phyloP scores from a whole-genome alignment of 768 basidiomycete genomes.

The Russula emetica region DNA sequence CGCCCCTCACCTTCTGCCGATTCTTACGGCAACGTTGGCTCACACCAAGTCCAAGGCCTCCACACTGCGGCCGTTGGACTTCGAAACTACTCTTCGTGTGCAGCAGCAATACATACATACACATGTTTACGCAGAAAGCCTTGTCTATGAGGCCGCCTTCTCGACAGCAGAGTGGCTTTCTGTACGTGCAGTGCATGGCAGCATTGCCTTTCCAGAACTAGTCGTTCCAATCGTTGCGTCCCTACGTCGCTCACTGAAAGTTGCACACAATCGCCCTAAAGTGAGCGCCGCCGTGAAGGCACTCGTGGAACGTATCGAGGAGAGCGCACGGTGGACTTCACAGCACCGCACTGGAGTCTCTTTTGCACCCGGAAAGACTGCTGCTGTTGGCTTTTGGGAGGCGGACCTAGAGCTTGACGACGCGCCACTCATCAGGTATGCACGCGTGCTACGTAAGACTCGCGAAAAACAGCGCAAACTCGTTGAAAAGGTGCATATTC shows the following conservation, averaged over 20 bases:
- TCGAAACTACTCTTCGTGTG: conserved; percentile 80
- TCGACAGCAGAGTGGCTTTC: conserved; percentile 80
- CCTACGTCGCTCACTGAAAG: conserved; percentile 72
- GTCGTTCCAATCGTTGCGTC: conserved; percentile 70
- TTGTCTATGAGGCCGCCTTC: conserved; percentile 78
- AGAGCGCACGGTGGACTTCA: conserved; percentile 76
- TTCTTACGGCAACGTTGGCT: conserved; percentile 70
- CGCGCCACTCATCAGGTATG: conserved; percentile 76
- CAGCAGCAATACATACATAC: conserved; percentile 89
- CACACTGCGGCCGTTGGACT: conserved; percentile 83
- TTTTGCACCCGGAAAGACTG: conserved; percentile 70
- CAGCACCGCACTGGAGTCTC: conserved; percentile 59
- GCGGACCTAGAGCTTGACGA: conserved; percentile 54
- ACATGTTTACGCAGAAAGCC: conserved; percentile 73
- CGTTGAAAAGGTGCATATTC: conserved; percentile 72
- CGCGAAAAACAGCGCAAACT: conserved; percentile 68
- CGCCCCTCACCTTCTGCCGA: conserved; percentile 79
- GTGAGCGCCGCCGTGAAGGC: conserved; percentile 63
- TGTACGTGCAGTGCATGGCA: conserved; percentile 64
- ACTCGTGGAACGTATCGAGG: conserved; percentile 83
- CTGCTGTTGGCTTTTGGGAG: conserved; percentile 74
- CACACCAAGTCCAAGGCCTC: conserved; percentile 73
- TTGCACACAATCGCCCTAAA: conserved; percentile 47
- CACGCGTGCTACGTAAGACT: conserved; percentile 75
- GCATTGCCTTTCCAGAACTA: conserved; percentile 92